Base-by-base conservation (phyloP, 2,329 filamentous ascomycete genomes). In the Hirsutella rhossiliensis region DNA sequence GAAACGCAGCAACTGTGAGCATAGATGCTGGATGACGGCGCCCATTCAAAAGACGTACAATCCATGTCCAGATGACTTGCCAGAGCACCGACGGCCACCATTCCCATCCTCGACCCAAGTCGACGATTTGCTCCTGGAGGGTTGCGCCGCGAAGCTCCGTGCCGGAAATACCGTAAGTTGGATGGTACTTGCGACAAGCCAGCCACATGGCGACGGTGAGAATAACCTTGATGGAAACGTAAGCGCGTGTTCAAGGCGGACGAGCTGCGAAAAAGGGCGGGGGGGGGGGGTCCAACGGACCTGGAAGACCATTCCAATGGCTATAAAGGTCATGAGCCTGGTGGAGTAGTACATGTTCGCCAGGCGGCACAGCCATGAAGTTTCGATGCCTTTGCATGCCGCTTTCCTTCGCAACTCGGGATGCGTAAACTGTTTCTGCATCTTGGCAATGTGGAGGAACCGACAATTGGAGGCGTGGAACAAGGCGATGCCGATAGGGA, bases 71-170 rank as follows among this genome's bases (percentile, higher is more conserved):
- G 43, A 72, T 55, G 5, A 73, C 58, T 47, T 76, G 74, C 73
- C 73, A 78, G 18, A 72, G 49, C 4, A 73, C 66, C 0, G 69
- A 70, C 1, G 73, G 74, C 57, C 73, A 73, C 77, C 77, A 82
- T 58, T 82, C 78, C 64, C 68, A 75, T 6, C 78, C 77, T 11
- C 60, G 59, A 45, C 62, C 57, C 45, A 69, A 63, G 7, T 63
- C 60, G 8, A 66, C 57, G 15, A 66, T 54, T 12, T 68, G 63
- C 13, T 70, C 67, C 20, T 67, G 65, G 13, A 64, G 43, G 0
- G 55, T 59, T 5, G 43, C 45, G 9, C 55, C 52, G 1, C 48
- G 47, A 18, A 66, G 54, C 29, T 59, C 61, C 7, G 63, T 64
- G 3, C 62, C 62, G 8, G 61, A 52, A 37, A 65, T 55, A 12